Percentiles rank a stretch among this genome's conserved stretches.
Evolutionary conservation across 371 early-diverging fungal species (phyloP).

Genomic region (Cokeromyces recurvatus): DNA sequence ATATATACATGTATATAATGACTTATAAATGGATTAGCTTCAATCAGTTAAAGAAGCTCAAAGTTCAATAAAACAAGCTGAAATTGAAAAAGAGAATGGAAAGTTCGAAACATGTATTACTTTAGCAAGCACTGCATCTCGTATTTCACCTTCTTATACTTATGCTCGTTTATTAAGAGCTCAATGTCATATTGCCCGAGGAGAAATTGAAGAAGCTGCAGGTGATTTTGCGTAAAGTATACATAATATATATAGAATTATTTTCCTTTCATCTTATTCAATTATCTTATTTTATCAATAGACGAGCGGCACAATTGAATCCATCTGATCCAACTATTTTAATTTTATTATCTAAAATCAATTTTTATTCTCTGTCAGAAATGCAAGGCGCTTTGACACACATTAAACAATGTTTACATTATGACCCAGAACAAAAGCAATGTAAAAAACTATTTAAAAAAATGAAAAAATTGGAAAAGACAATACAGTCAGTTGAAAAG

Average conservation of each 20-base stretch:
- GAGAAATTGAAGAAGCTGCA: conserved; percentile 79
- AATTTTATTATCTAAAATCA: conserved; percentile 67
- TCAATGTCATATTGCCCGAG: conserved; percentile 61
- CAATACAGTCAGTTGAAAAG: conserved; percentile 44
- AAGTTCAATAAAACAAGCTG: conserved; percentile 2
- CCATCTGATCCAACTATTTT: conserved; percentile 62
- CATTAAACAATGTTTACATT: conserved; percentile 80
- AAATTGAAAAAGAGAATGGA: neutral
- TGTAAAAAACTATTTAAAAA: conserved; percentile 74
- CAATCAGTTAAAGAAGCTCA: too few species aligned
- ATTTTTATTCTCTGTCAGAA: conserved; percentile 69
- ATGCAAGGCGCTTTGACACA: conserved; percentile 62
- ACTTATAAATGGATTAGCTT: too few species aligned
- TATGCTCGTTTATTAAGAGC: conserved; percentile 32
- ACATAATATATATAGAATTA: too few species aligned
- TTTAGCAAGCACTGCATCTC: conserved; percentile 4
- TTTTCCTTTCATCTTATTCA: too few species aligned
- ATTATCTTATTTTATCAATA: conserved; percentile 16
- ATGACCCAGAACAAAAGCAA: conserved; percentile 85
- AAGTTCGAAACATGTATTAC: conserved; percentile 7
- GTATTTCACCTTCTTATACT: neutral
- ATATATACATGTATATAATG: neutral
- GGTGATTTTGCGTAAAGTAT: conserved; percentile 6
- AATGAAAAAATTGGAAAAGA: conserved; percentile 78
- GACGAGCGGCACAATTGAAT: conserved; percentile 65